Conservation (phyloP, 768 basidiomycete genomes). For the Suillus cothurnatus region DNA sequence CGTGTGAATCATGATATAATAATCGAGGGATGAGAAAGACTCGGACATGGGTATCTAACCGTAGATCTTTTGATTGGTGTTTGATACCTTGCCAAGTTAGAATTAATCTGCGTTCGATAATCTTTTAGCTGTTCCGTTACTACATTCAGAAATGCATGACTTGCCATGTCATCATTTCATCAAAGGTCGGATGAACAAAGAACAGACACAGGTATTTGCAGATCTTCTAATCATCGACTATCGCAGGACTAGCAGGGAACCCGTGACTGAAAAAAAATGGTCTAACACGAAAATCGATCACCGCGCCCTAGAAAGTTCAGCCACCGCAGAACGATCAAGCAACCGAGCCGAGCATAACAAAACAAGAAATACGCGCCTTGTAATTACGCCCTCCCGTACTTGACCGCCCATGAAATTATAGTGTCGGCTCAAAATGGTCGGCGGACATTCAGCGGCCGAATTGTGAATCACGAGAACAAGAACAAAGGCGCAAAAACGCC, state of each 20-base stretch:
- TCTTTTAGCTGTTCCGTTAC: background rate
- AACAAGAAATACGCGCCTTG: background rate
- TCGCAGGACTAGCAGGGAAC: background rate
- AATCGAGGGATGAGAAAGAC: background rate
- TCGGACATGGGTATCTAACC: background rate
- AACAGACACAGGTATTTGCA: background rate
- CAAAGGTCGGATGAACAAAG: slow-evolving; percentile 1
- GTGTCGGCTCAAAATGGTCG: background rate
- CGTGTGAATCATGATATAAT: background rate
- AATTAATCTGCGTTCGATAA: background rate
- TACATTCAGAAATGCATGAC: background rate
- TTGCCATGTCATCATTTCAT: background rate
- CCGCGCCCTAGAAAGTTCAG: background rate
- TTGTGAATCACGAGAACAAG: slow-evolving; percentile 1
- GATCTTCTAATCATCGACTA: background rate
- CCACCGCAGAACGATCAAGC: background rate
- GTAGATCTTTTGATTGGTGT: background rate
- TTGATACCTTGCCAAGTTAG: slow-evolving; percentile 3
- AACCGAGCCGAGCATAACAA: background rate
- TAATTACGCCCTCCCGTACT: background rate
- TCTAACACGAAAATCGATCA: background rate
- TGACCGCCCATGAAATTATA: background rate
- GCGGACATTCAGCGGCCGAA: slow-evolving; percentile 1
- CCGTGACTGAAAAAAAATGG: background rate
- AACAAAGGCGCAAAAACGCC: slow-evolving; percentile 5